Evolutionary conservation across 345 rosid genomes (phyloP), one percentile per base, ranked within the genome.

Genomic region (Ceriops tagal): DNA sequence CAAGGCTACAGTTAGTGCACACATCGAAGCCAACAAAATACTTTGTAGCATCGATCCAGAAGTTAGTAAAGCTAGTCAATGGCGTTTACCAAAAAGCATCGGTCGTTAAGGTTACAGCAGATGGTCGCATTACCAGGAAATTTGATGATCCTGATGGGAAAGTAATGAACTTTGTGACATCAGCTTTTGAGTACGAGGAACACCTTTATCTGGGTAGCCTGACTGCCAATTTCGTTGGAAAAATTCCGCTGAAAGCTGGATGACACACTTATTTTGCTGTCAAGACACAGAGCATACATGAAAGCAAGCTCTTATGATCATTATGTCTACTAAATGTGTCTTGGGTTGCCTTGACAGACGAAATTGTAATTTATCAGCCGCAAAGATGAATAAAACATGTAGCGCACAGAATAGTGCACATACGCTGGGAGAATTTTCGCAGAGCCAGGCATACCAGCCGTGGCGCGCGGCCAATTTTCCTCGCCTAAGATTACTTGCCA

Each of bases 181-280:
- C 83, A 9, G 92, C 88, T 30, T 37, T 80, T 13, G 88, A 82
- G 80, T 82, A 69, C 65, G 85, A 83, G 22, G 84, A 70, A 37
- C 79, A 85, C 67, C 86, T 85, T 30, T 82, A 80, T 71, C 15
- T 87, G 71, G 89, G 89, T 39, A 81, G 83, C 31, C 82, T 83
- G 21, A 73, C 53, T 31, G 7, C 78, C 59, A 53, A 81, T 72
- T 85, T 80, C 77, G 53, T 83, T 34, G 82, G 86, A n/a, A 83
- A 79, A 67, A 11, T 82, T 47, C 69, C 84, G 2, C 57, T 84
- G 60, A 62, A 49, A 67, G 30, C 49, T 5, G 10, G 5, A 26
- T 66, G 20, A 66, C 49, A 66, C 49, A 15, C 49, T 15, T 13
- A 43, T 43, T 43, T 43, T 13, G 49, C 49, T 13, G 49, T 43